phyloP scores from a whole-genome alignment of 352 stramenopile genomes.

The Phytophthora fragariaefolia region DNA sequence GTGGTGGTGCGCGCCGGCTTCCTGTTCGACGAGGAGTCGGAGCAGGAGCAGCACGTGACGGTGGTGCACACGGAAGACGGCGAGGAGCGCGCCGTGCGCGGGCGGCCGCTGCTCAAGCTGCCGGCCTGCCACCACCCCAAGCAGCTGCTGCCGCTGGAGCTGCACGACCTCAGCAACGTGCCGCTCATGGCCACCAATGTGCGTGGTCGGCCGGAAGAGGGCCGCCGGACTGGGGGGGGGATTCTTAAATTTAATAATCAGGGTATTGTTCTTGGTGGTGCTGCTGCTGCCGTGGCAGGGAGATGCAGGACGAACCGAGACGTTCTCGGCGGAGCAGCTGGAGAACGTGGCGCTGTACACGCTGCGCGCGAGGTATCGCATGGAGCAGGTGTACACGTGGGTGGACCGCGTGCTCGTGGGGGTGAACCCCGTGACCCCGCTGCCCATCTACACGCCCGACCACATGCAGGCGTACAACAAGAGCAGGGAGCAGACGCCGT shows the following conservation, averaged over 20 bases:
- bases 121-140: constrained; percentile 72
- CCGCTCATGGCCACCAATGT: constrained; percentile 73
- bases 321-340: constrained; percentile 65
- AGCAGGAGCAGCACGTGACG: constrained; percentile 71
- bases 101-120: constrained; percentile 62
- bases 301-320: constrained; percentile 63
- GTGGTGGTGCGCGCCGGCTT: constrained; percentile 72
- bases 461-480: constrained; percentile 85
- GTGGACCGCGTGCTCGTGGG: constrained; percentile 78
- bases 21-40: constrained; percentile 60
- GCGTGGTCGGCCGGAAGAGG: too few relatives aligned
- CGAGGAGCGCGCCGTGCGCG: constrained; percentile 77
- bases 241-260: background rate
- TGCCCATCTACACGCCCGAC: constrained; percentile 86
- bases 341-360: constrained; percentile 83
- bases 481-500: constrained; percentile 56
- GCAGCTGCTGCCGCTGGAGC: constrained; percentile 52
- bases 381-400: constrained; percentile 88
- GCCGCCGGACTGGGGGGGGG: too few relatives aligned
- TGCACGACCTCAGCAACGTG: constrained; percentile 75
- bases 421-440: constrained; percentile 69
- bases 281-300: constrained; percentile 34
- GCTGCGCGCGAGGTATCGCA: constrained; percentile 73
- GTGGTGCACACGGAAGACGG: constrained; percentile 86
- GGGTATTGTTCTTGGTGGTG: background rate